Evolutionary conservation across 2,329 filamentous ascomycete species (phyloP).

Genomic region (Colletotrichum truncatum): DNA sequence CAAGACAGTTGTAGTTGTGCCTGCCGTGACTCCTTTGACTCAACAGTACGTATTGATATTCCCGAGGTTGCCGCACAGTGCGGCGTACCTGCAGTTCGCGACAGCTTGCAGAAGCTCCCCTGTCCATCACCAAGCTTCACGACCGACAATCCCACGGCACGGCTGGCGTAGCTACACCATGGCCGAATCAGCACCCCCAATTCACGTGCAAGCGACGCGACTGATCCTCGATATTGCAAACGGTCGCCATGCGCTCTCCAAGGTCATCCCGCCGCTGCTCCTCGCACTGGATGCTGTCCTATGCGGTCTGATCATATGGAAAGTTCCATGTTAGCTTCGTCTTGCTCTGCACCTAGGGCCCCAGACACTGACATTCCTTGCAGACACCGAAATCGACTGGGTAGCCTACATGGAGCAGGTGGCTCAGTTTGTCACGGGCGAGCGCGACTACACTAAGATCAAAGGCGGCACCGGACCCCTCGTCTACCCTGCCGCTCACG

Average conservation of each 20-base stretch:
- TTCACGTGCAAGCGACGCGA: conserved; percentile 16
- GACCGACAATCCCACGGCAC: neutral
- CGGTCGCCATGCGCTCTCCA: conserved; percentile 59
- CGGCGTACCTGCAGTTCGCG: conserved; percentile 11
- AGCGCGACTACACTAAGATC: conserved; percentile 88
- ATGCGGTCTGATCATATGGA: conserved; percentile 80
- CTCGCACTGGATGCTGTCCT: conserved; percentile 76
- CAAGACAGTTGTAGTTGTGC: no score
- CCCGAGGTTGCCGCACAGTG: neutral
- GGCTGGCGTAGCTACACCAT: conserved; percentile 24
- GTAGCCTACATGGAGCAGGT: conserved; percentile 96
- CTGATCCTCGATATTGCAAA: conserved; percentile 53
- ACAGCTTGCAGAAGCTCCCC: conserved; percentile 29
- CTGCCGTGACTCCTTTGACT: neutral
- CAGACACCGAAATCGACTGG: conserved; percentile 98
- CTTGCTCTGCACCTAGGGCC: neutral
- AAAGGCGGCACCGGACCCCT: conserved; percentile 90
- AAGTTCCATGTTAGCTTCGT: conserved; percentile 76
- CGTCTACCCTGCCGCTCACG: conserved; percentile 93
- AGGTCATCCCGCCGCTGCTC: conserved; percentile 66
- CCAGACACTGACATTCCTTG: neutral
- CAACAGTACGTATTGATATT: neutral
- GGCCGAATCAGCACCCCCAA: conserved; percentile 21
- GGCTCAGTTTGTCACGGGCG: conserved; percentile 79
- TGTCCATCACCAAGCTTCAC: conserved; percentile 15